These are phyloP conservation scores for Setomelanomma holmii DNA, from an alignment of 2,329 filamentous ascomycete species.

Conservation along the genomic window DNA sequence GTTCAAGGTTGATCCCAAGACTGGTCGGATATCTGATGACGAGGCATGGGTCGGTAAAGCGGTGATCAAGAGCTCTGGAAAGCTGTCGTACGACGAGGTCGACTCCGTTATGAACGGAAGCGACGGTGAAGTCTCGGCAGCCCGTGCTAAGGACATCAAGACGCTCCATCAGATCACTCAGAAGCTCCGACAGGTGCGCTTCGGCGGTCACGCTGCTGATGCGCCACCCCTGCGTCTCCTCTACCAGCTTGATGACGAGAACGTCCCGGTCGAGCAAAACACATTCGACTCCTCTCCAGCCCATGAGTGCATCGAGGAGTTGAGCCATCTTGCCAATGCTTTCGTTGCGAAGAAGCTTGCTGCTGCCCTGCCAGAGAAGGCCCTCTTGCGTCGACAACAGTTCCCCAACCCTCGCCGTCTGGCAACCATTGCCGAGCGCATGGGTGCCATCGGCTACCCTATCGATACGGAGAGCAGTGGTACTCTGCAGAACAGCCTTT, in stretches of 20 bases:
- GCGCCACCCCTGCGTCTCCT: slow-evolving; percentile 87
- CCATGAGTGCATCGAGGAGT: slow-evolving; percentile 92
- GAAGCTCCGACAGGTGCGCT: slow-evolving; percentile 88
- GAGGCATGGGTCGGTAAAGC: slow-evolving; percentile 94
- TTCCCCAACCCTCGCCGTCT: slow-evolving; percentile 87
- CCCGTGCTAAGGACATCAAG: slow-evolving; percentile 77
- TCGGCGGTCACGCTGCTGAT: slow-evolving; percentile 78
- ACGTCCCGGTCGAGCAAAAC: slow-evolving; percentile 94
- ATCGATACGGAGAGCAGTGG: slow-evolving; percentile 91
- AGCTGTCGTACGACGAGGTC: slow-evolving; percentile 83
- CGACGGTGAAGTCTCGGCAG: slow-evolving; percentile 69
- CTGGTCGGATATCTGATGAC: slow-evolving; percentile 78
- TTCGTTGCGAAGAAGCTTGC: slow-evolving; percentile 86
- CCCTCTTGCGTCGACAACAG: slow-evolving; percentile 84
- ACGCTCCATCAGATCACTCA: slow-evolving; percentile 81
- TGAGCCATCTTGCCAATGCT: slow-evolving; percentile 90
- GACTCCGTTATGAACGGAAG: slow-evolving; percentile 78
- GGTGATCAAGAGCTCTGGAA: slow-evolving; percentile 90
- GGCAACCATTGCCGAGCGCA: slow-evolving; percentile 88
- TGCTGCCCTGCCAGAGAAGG: slow-evolving; percentile 84
- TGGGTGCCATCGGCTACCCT: slow-evolving; percentile 88
- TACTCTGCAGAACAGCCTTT: slow-evolving; percentile 90
- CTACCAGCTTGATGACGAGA: slow-evolving; percentile 96
- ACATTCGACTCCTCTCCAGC: slow-evolving; percentile 90
- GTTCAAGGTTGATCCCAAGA: slow-evolving; percentile 85